These are phyloP conservation scores for Leucaena leucocephala DNA, from an alignment of 306 rosid species.

Conservation along the genomic window DNA sequence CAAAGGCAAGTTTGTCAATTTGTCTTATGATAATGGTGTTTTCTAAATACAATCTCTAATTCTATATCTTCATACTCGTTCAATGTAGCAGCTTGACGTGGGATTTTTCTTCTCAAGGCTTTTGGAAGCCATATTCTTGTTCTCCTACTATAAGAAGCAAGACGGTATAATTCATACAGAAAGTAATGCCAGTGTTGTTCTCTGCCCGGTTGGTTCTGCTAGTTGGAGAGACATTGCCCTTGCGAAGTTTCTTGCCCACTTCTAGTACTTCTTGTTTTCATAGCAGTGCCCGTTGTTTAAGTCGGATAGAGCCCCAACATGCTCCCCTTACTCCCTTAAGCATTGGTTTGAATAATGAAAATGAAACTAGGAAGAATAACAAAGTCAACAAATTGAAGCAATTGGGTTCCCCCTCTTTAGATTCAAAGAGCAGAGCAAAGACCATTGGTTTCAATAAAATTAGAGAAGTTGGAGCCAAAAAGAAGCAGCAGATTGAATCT, in stretches of 20 bases:
- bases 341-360: conserved; percentile 50
- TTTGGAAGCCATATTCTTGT: conserved; percentile 14
- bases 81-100: not conserved
- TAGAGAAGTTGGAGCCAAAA: conserved; percentile 40
- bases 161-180: not conserved
- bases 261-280: conserved; percentile 59
- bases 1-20: not conserved
- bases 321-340: conserved; percentile 63
- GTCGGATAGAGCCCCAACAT: conserved; percentile 38
- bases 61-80: not conserved
- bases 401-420: conserved; percentile 43
- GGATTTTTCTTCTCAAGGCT: conserved; percentile 6
- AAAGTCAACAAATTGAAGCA: conserved; percentile 43
- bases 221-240: conserved; percentile 63
- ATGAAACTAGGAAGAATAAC: conserved; percentile 39
- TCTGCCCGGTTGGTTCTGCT: conserved; percentile 62
- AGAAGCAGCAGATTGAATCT: conserved; percentile 48
- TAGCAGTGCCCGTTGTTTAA: conserved; percentile 46
- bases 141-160: conserved; percentile 18
- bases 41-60: not conserved
- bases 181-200: conserved; percentile 61
- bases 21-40: not conserved
- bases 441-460: conserved; percentile 41
- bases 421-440: conserved; percentile 51
- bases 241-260: conserved; percentile 53